Base-by-base conservation (phyloP, 208 protist species). In the Trypanosoma melophagium region DNA sequence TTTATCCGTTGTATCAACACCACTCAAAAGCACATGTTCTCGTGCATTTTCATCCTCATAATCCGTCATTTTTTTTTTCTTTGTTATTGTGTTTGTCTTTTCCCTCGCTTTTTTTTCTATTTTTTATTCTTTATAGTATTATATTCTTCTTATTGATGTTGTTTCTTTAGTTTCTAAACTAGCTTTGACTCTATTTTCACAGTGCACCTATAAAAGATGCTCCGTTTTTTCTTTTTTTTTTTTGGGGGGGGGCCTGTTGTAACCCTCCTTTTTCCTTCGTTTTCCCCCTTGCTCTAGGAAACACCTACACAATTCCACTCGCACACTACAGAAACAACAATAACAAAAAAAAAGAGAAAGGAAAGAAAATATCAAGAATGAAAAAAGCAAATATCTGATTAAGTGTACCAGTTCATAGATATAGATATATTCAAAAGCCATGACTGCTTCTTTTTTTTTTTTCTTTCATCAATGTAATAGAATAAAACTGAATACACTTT, bases 1-100 rank as follows among this genome's bases (percentile, higher is more conserved):
- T 0, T 8, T 13, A 14, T 42, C 56, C 2, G 22, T 41, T 21
- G 56, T 31, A 17, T 7, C 19, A 19, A 21, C 2, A 40, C 60
- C 31, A 50, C 35, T 47, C 2, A 52, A 17, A 22, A 72, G 58
- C 1, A 17, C 41, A 2, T 60, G 13, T 14, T 64, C 58, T 7
- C 67, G 55, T 16, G 51, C 67, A 8, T 79, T 53, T 3, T 61
- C 64, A 8, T 79, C 74, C 5, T 70, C 31, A 40, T 75, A 59
- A 60, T 10, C 10, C 19, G 4, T 62, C 41, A 62, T 31, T 16
- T 55, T 3, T 25, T 55, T 35, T 24, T 31, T 25, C 24, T 22
- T 55, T 17, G 12, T 55, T 9, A 9, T 35, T 17, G 24, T 17
- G 8, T 1, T 35, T 35, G 28, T 35, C 1, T 1, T 47, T 47